Base-by-base conservation (phyloP, 2,329 filamentous ascomycete species). In the Grosmannia clavigera region DNA sequence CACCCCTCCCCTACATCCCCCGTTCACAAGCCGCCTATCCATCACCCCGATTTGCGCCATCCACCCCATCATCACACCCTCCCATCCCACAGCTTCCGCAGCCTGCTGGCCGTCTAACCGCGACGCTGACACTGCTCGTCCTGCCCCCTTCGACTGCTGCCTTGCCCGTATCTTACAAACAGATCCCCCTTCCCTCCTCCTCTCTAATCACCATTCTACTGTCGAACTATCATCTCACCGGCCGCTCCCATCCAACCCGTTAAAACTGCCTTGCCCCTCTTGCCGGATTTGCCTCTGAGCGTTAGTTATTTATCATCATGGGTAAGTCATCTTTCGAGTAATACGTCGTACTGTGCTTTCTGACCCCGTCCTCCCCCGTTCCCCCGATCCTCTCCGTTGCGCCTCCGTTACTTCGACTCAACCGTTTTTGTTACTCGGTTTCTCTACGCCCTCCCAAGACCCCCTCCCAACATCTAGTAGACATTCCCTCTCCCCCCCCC, bases 231-330 rank as follows among this genome's bases (percentile, higher is more conserved):
- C 58, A 29, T 25, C 54, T 46, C 54, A 11, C 54, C 22, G 22
- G 35, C 35, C 54, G 35, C 5, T 43, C 25, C 40, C 33, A 57
- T 31, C 43, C 14, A 53, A 29, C 54, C 40, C 46, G 25, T 57
- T 31, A 38, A 51, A n/a, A 4, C 43, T 46, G 19, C 38, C 50
- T n/a, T n/a, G 46, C 50, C 50, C 38, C 54, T 57, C 60, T 19
- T 43, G 46, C 60, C 53, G 46, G 48, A 51, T 51, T 56, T 50
- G 33, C 38, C 46, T 55, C 52, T 25, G 43, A 46, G 52, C 46
- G 35, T 56, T 56, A 14, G 46, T 40, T 40, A 19, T 31, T 29
- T 62, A 57, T 63, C 58, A 58, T 35, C 60, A 63, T 63, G 61
- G 61, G 61, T 63, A 60, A 61, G 61, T 61, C 19, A 5, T 50